Base-by-base conservation (phyloP, 164 flowering plant species). In the Taxillus chinensis region DNA sequence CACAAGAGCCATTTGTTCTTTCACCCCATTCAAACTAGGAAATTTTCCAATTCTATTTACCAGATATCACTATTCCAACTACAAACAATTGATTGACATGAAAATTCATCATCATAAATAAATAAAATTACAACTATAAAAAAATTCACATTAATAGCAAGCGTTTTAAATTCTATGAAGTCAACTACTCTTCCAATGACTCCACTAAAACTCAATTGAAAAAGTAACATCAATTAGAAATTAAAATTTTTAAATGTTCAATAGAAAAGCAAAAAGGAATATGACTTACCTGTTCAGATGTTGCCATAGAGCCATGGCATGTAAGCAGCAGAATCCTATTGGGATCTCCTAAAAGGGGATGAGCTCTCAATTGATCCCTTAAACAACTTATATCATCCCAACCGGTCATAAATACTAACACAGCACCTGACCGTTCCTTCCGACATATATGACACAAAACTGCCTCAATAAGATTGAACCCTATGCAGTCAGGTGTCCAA, bases 261-360 rank as follows among this genome's bases (percentile, higher is more conserved):
- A 41, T 59, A 12, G 8, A 27, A 16, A 60, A 38, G 12, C 11
- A 45, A 16, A 41, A 45, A 9, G 8, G 16, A 5, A 38, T 59
- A 40, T 9, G 45, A 12, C 2, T 60, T 39, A 90, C 99, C 90
- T 95, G 99, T 69, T 95, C 99, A 61, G 96, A 80, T 62, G 97
- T 91, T 63, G 97, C 96, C 99, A 95, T 89, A 66, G 99, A 95
- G 68, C 99, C 99, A 78, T 95, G 99, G 55, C 99, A 95, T 13
- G 97, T 82, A 66, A 91, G 83, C 73, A 89, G 78, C 72, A 87
- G 71, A 74, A 95, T 86, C 68, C 99, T 84, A 70, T 95, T 95
- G 58, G 99, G 99, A 74, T 95, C 99, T 56, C 99, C 99, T 66
- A 95, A 65, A 59, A 89, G 86, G 42, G 99, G 99, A 74, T 95